These are phyloP conservation scores for Magnolia officinalis DNA, from an alignment of 164 flowering plant genomes.

Conservation along the genomic window DNA sequence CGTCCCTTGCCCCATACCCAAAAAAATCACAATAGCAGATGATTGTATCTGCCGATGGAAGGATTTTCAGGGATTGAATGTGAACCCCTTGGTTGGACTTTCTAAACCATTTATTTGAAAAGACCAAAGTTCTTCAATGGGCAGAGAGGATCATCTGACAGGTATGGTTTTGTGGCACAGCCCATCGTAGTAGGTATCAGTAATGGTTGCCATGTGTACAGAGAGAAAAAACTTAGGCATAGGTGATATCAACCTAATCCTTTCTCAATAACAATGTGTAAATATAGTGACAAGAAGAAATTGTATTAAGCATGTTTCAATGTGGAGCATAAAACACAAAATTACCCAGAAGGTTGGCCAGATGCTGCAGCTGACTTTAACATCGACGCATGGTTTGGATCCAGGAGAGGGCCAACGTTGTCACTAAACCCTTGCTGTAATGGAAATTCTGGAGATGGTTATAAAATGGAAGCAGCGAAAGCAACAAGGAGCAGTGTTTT, in stretches of 20 bases:
- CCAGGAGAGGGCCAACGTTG: conserved; percentile 73
- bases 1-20: too few species aligned
- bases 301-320: background rate
- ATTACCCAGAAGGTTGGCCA: conserved; percentile 88
- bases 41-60: too few species aligned
- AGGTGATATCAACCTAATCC: background rate
- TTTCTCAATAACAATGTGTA: too few species aligned
- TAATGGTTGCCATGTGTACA: background rate
- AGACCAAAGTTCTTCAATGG: too few species aligned
- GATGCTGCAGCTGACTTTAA: conserved; percentile 75
- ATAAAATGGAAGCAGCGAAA: background rate
- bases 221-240: background rate
- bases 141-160: background rate
- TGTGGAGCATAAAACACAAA: conserved; percentile 6
- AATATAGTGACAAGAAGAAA: background rate
- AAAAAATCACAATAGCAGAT: too few species aligned
- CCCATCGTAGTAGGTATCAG: background rate
- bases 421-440: conserved; percentile 82
- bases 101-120: too few species aligned
- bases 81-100: too few species aligned
- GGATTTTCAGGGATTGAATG: too few species aligned
- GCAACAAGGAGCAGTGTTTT: background rate
- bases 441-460: background rate
- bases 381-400: conserved; percentile 73
- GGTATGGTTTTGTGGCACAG: background rate